Evolutionary conservation across 2,329 filamentous ascomycete genomes (phyloP).

Genomic region (Sclerotinia subarctica): DNA sequence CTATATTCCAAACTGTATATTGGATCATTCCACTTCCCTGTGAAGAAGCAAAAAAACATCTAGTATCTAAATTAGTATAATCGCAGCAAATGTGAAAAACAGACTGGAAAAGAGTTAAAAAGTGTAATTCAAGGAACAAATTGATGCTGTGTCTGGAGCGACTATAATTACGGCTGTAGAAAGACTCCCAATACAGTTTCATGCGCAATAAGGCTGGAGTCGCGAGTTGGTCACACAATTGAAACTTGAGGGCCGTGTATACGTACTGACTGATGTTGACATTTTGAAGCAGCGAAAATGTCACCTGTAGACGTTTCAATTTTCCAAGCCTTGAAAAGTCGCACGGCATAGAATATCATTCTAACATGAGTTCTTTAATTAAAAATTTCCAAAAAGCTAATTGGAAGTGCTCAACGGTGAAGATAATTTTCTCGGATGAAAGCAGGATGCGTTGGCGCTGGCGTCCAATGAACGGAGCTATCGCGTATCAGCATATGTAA

Average conservation of each 20-base stretch:
- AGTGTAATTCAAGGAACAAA: background rate
- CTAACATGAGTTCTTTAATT: too few species aligned
- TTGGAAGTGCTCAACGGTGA: background rate
- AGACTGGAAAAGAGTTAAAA: too few species aligned
- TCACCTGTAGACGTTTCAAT: background rate
- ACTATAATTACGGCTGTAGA: too few species aligned
- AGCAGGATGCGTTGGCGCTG: background rate
- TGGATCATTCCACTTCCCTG: rapidly evolving
- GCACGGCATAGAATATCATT: background rate
- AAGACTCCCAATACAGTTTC: background rate
- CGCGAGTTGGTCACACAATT: too few species aligned
- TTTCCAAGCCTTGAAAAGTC: too few species aligned
- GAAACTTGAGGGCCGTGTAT: background rate
- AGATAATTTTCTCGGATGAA: background rate
- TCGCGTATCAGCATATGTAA: background rate
- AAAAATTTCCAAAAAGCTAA: too few species aligned
- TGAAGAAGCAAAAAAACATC: background rate
- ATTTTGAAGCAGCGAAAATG: too few species aligned
- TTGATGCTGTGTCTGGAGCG: background rate
- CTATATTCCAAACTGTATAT: background rate
- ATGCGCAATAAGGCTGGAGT: background rate
- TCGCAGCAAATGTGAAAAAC: too few species aligned
- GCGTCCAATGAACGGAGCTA: conserved; percentile 4
- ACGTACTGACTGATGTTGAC: background rate
- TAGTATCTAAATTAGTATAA: too few species aligned